A percentile compares a stretch with the other conserved stretches of the same genome.
Conservation (phyloP, 768 basidiomycete species). For the Tricholoma sp. region DNA sequence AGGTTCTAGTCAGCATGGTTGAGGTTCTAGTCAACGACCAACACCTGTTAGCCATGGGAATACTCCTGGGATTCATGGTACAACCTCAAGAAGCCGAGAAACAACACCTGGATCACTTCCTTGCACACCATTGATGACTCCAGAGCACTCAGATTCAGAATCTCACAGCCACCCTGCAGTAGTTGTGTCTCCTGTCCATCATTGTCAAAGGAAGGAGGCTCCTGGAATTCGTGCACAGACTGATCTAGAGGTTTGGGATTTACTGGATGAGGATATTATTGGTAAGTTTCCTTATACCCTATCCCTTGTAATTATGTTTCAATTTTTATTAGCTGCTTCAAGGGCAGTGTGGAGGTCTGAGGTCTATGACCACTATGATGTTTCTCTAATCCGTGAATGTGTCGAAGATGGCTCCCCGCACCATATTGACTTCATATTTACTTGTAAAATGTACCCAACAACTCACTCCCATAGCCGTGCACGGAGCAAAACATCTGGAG, state of each 20-base stretch:
- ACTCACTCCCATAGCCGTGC: slow-evolving; percentile 3
- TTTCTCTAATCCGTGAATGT: slow-evolving; percentile 10
- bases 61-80: not conserved
- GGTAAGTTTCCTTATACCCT: not conserved
- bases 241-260: not conserved
- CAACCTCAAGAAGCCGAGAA: not conserved
- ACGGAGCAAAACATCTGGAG: slow-evolving; percentile 14
- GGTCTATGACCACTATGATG: slow-evolving; percentile 17
- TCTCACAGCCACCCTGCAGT: not conserved
- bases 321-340: not conserved
- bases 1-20: not conserved
- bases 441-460: slow-evolving; percentile 9
- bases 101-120: not conserved
- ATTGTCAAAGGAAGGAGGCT: not conserved
- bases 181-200: not conserved
- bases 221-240: not conserved
- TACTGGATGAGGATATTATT: not conserved
- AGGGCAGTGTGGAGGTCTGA: slow-evolving; percentile 3
- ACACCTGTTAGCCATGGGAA: not conserved
- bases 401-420: not conserved
- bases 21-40: not conserved
- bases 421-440: slow-evolving; percentile 6
- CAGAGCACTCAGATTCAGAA: not conserved
- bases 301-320: not conserved
- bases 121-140: not conserved